Percentiles rank a stretch among this genome's conserved stretches.
These are phyloP conservation scores for Theobroma grandiflorum DNA, from an alignment of 441 rosid species.

Conservation along the genomic window DNA sequence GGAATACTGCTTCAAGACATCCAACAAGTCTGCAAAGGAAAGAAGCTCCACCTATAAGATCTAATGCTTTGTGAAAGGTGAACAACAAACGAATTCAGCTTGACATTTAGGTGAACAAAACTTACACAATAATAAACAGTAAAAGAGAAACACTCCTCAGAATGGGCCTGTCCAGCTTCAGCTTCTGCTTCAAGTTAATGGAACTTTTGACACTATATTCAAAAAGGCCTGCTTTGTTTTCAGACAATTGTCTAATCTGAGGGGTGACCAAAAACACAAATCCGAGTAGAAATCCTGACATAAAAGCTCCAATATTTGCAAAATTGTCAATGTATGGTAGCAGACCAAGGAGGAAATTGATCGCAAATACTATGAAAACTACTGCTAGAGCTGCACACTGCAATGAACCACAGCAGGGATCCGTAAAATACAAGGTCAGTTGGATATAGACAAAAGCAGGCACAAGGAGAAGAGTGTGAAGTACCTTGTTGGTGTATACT, in stretches of 20 bases:
- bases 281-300: conserved; percentile 83
- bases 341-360: conserved; percentile 73
- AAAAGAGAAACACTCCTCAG: conserved; percentile 64
- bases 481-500: conserved; percentile 68
- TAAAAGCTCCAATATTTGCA: conserved; percentile 79
- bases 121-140: conserved; percentile 70
- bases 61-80: conserved; percentile 17
- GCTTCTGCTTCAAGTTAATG: conserved; percentile 59
- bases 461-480: conserved; percentile 11
- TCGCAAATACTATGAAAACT: conserved; percentile 48
- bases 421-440: background rate
- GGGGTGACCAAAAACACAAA: conserved; percentile 69
- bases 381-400: conserved; percentile 70
- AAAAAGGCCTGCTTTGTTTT: conserved; percentile 54
- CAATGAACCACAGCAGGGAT: conserved; percentile 36
- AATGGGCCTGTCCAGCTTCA: conserved; percentile 72
- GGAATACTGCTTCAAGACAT: conserved; percentile 50
- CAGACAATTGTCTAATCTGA: conserved; percentile 50
- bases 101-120: conserved; percentile 8
- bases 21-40: conserved; percentile 53
- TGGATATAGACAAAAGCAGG: background rate
- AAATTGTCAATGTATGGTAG: conserved; percentile 78
- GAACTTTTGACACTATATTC: conserved; percentile 53
- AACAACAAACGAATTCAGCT: conserved; percentile 15
- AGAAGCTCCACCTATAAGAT: conserved; percentile 28